Evolutionary conservation across 306 rosid species (phyloP).

Genomic region (Quercus dentata): DNA sequence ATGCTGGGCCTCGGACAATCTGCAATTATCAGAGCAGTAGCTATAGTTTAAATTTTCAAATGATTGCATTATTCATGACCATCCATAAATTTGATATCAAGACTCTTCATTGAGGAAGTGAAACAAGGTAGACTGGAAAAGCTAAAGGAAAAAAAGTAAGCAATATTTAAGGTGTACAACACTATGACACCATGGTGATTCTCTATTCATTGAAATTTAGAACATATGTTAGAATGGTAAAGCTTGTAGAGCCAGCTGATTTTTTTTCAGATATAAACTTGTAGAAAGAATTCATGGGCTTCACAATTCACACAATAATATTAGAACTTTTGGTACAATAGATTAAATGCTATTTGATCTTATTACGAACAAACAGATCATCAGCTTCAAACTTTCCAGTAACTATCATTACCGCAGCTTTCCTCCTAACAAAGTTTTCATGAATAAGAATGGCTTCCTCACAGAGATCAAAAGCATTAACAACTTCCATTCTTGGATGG

Average conservation of each 20-base stretch:
- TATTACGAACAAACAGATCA: neutral
- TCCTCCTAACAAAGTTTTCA: neutral
- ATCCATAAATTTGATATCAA: neutral
- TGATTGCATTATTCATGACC: slow-evolving; percentile 3
- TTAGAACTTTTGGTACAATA: neutral
- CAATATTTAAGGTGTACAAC: neutral
- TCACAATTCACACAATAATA: neutral
- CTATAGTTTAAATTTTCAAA: neutral
- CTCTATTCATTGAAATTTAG: slow-evolving; percentile 12
- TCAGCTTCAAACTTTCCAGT: neutral
- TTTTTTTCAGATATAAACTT: slow-evolving; percentile 3
- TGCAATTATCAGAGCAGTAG: slow-evolving; percentile 33
- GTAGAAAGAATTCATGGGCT: slow-evolving; percentile 4
- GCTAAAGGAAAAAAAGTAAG: neutral
- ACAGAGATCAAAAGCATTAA: neutral
- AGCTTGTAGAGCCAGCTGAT: neutral
- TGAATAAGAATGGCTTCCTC: neutral
- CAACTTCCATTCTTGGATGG: neutral
- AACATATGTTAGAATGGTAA: neutral
- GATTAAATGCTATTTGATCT: neutral
- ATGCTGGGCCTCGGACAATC: slow-evolving; percentile 70
- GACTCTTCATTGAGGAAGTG: slow-evolving; percentile 6
- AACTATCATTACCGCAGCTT: neutral
- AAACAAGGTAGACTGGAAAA: slow-evolving; percentile 2
- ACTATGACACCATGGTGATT: neutral